Percentiles rank a stretch among this genome's conserved stretches.
phyloP scores from a whole-genome alignment of 768 basidiomycete species.

The Flagelloscypha sp. region DNA sequence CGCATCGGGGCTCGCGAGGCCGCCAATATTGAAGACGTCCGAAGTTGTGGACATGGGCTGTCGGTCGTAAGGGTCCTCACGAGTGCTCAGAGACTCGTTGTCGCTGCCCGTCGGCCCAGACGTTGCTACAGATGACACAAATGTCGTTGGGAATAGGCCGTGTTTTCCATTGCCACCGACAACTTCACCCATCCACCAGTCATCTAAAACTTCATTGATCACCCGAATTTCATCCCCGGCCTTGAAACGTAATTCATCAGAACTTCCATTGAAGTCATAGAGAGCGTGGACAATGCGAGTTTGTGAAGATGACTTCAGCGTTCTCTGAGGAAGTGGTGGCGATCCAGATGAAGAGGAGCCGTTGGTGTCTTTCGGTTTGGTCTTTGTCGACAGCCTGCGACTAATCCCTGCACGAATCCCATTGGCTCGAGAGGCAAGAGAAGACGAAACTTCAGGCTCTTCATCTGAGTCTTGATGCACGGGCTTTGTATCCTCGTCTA shows the following conservation, averaged over 20 bases:
- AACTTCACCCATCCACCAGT: conserved; percentile 85
- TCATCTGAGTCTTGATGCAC: conserved; percentile 8
- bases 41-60: too few relatives aligned
- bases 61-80: too few relatives aligned
- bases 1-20: too few relatives aligned
- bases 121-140: too few relatives aligned
- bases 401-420: too few relatives aligned
- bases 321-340: conserved; percentile 4
- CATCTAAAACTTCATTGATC: conserved; percentile 73
- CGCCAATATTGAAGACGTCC: too few relatives aligned
- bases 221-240: conserved; percentile 71
- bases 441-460: conserved; percentile 23
- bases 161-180: conserved; percentile 57
- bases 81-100: too few relatives aligned
- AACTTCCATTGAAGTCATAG: conserved; percentile 65
- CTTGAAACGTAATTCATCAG: conserved; percentile 73
- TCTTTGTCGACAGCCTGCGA: conserved; percentile 9
- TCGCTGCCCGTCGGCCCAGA: too few relatives aligned
- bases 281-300: conserved; percentile 51
- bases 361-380: conserved; percentile 16
- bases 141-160: conserved; percentile 77
- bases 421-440: too few relatives aligned
- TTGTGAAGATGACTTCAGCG: conserved; percentile 6
- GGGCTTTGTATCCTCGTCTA: conserved; percentile 28
- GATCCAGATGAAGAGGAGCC: conserved; percentile 14